Percentiles rank a stretch among this genome's conserved stretches.
Conservation (phyloP, 176 grass and related monocot species). For the Melocanna baccifera region DNA sequence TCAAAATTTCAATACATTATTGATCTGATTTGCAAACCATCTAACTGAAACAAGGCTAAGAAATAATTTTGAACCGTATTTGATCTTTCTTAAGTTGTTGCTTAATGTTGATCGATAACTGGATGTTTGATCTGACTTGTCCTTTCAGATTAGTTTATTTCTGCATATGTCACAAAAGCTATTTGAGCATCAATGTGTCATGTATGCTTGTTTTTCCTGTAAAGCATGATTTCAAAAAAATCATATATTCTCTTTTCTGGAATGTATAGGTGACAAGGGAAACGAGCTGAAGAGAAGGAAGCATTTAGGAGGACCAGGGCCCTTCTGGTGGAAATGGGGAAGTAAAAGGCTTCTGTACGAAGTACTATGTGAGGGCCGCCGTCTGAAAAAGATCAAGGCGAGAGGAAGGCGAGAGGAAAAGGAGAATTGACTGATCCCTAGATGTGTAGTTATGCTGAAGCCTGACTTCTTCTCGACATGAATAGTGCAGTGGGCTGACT, state of each 20-base stretch:
- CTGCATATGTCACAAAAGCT: not conserved
- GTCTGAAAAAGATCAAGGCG: slow-evolving; percentile 31
- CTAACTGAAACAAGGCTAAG: not conserved
- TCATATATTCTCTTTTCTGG: not conserved
- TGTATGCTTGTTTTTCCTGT: not conserved
- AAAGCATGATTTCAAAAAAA: not conserved
- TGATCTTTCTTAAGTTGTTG: not conserved
- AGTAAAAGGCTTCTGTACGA: slow-evolving; percentile 82
- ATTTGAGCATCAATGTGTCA: not conserved
- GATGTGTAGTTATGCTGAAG: not conserved
- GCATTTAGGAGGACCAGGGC: slow-evolving; percentile 38
- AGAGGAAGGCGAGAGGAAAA: slow-evolving; percentile 27
- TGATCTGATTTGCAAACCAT: not conserved
- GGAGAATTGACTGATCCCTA: slow-evolving; percentile 17
- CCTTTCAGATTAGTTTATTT: not conserved
- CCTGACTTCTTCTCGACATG: slow-evolving; percentile 36
- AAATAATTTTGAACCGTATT: not conserved
- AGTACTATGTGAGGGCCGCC: slow-evolving; percentile 44
- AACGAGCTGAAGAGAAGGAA: slow-evolving; percentile 55
- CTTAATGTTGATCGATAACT: not conserved
- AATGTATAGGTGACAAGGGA: slow-evolving; percentile 22
- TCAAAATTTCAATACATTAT: not conserved
- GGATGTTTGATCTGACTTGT: not conserved
- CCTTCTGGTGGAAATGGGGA: slow-evolving; percentile 93
- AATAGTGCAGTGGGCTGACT: slow-evolving; percentile 33